Evolutionary conservation across 1,139 yeast species (phyloP).

Genomic region (Scheffersomyces lignicola): DNA sequence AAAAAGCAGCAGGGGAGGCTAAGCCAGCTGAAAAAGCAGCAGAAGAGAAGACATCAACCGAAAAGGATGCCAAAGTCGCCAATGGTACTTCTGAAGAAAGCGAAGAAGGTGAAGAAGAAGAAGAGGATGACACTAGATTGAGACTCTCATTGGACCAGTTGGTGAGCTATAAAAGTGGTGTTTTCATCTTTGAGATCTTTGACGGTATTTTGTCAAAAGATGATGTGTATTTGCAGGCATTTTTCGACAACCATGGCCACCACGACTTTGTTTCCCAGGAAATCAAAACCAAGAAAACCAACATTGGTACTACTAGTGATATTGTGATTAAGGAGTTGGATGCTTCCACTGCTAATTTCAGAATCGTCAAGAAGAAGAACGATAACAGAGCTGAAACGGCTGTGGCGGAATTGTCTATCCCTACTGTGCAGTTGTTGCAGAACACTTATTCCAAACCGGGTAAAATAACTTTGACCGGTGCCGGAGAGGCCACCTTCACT

Average conservation of each 20-base stretch:
- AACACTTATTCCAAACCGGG: conserved; percentile 64
- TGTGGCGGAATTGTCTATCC: conserved; percentile 62
- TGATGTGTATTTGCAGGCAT: conserved; percentile 66
- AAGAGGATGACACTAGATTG: conserved; percentile 43
- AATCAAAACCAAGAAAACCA: conserved; percentile 35
- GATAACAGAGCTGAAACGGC: conserved; percentile 57
- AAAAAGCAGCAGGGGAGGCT: conserved; percentile 24
- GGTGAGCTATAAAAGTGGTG: conserved; percentile 67
- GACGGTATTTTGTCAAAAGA: conserved; percentile 56
- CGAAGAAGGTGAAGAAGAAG: conserved; percentile 36
- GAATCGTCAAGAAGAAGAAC: conserved; percentile 55
- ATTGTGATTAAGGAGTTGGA: conserved; percentile 72
- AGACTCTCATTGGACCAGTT: conserved; percentile 66
- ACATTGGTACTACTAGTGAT: conserved; percentile 68
- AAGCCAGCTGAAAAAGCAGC: conserved; percentile 11
- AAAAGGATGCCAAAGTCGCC: conserved; percentile 13
- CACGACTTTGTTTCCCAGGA: conserved; percentile 57
- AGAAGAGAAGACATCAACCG: conserved; percentile 18
- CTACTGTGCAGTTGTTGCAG: conserved; percentile 67
- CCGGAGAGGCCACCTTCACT: conserved; percentile 47
- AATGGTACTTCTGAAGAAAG: conserved; percentile 19
- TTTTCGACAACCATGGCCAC: conserved; percentile 72
- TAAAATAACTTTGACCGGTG: conserved; percentile 47
- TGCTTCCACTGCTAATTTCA: conserved; percentile 64
- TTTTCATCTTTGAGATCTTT: conserved; percentile 64